Evolutionary conservation across 257 asterid genomes (phyloP), one percentile per base, ranked within the genome.

Genomic region (Scutellaria baicalensis): DNA sequence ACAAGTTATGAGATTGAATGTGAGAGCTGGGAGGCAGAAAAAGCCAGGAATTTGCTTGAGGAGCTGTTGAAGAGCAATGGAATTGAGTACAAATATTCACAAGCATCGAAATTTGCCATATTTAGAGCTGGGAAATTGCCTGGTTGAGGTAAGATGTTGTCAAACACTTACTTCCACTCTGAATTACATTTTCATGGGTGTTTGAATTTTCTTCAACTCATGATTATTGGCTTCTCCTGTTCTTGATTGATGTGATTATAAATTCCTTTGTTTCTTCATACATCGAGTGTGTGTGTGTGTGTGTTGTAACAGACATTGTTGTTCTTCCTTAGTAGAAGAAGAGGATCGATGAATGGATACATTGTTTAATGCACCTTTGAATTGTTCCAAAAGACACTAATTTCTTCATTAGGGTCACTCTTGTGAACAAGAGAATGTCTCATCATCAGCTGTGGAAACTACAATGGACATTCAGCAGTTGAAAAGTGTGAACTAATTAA

Each of bases 1-100:
- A 84, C 77, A 36, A 76, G 87, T 64, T 93, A 73, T 70, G 98
- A 91, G 84, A 55, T 93, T 13, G 97, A 93, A 59, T 93, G 98
- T 18, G 97, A 93, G 86, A 87, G 86, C 51, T 54, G 72, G 2
- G 94, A 87, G n/a, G 97, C 97, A 1, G 97, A 93, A 59, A 73
- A 9, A 12, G 94, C 87, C 0, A 89, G 76, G 84, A 51, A 52
- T 31, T 62, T 83, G 87, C 61, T 87, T 5, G 97, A 90, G 65
- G 86, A 43, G 65, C 52, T 93, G 80, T 70, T 93, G 86, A 66
- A 18, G 52, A 78, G 74, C 44, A 77, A 89, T 59, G 95, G 84
- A 33, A 83, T 93, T 50, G 77, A 72, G 57, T 93, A 85, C 68
- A 49, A 51, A 63, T 84, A 89, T 52, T 91, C 98, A 0, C 78